phyloP scores from a whole-genome alignment of 139 green algal genomes.

The Tetratostichococcus sp. region DNA sequence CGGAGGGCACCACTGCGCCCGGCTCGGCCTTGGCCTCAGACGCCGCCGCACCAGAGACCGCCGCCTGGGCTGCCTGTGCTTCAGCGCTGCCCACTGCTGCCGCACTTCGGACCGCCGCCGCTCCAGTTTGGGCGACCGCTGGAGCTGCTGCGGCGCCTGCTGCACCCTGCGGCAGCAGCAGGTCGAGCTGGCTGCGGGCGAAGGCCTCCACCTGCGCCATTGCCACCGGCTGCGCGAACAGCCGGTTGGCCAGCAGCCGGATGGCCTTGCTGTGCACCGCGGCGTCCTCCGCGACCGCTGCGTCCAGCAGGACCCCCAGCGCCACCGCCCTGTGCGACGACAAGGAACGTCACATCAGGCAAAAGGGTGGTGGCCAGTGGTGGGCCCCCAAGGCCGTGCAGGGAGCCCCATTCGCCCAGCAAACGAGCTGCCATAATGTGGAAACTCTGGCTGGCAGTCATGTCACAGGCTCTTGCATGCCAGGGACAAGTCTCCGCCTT shows the following conservation, averaged over 20 bases:
- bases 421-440: too few relatives aligned
- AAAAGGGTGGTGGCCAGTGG: too few relatives aligned
- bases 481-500: too few relatives aligned
- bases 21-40: not conserved
- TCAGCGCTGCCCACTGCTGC: constrained; percentile 4
- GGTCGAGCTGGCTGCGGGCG: constrained; percentile 30
- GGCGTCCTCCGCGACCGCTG: constrained; percentile 11
- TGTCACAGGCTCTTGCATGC: too few relatives aligned
- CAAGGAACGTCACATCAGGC: too few relatives aligned
- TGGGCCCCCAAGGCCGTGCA: too few relatives aligned
- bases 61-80: not conserved
- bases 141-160: not conserved
- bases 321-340: constrained; percentile 9
- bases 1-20: not conserved
- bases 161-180: not conserved
- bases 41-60: constrained; percentile 7
- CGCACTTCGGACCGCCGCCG: not conserved
- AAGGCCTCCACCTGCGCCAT: constrained; percentile 32
- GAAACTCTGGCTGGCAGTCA: too few relatives aligned
- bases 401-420: too few relatives aligned
- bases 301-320: constrained; percentile 45
- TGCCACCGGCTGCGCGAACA: constrained; percentile 43
- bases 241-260: constrained; percentile 48
- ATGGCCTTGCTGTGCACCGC: constrained; percentile 48
- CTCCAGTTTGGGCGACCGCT: not conserved